These are phyloP conservation scores for Fusarium redolens DNA, from an alignment of 2,329 filamentous ascomycete genomes.

Conservation along the genomic window DNA sequence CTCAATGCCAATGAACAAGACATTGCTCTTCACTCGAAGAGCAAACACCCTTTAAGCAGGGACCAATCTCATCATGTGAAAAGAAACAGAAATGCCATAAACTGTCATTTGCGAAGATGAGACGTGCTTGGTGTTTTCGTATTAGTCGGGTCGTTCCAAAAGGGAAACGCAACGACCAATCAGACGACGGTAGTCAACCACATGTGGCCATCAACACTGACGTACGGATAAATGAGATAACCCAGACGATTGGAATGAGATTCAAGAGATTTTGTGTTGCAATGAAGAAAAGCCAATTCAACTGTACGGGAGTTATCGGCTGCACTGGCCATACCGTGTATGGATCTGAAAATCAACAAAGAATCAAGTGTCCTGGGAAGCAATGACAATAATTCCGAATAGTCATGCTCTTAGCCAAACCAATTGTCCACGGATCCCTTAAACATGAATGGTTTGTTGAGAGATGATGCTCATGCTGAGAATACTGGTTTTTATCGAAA, in stretches of 20 bases:
- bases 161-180: constrained; percentile 33
- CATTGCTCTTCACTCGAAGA: not conserved
- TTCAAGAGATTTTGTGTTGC: not conserved
- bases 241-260: constrained; percentile 1
- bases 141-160: constrained; percentile 27
- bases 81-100: not conserved
- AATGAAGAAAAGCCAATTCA: constrained; percentile 1
- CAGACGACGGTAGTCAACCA: constrained; percentile 33
- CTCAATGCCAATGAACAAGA: too few relatives aligned
- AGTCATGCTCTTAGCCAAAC: not conserved
- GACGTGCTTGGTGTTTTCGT: constrained; percentile 25
- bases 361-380: not conserved
- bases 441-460: not conserved
- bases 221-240: constrained; percentile 29
- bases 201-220: constrained; percentile 38
- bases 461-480: not conserved
- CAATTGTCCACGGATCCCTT: not conserved
- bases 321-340: not conserved
- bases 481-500: not conserved
- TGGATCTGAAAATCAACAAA: not conserved
- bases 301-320: constrained; percentile 24
- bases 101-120: not conserved
- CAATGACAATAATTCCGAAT: not conserved
- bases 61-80: not conserved
- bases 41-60: fast-evolving